Evolutionary conservation across 2,329 filamentous ascomycete genomes (phyloP).

Genomic region (Diaporthe vexans): DNA sequence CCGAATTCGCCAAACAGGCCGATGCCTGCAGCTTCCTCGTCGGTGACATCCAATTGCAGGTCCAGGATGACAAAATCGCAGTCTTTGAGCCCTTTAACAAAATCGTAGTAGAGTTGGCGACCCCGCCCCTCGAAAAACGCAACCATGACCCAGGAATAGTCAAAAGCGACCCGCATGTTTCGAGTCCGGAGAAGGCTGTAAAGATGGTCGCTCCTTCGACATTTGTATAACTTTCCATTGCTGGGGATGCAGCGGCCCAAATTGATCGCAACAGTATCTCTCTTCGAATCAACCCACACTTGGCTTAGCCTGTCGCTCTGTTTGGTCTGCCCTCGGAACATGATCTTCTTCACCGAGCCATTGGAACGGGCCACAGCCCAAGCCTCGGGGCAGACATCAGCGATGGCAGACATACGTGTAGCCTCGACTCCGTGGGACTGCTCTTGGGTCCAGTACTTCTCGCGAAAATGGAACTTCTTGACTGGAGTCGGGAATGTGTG

Average conservation of each 20-base stretch:
- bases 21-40: not conserved
- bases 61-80: not conserved
- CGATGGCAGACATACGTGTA: not conserved
- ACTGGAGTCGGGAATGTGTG: not conserved
- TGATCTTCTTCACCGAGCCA: not conserved
- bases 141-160: not conserved
- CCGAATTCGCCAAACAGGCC: not conserved
- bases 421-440: not conserved
- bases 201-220: not conserved
- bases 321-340: not conserved
- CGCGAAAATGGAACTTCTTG: not conserved
- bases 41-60: not conserved
- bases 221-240: not conserved
- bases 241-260: not conserved
- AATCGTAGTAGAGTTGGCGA: not conserved
- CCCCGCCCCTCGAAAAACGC: not conserved
- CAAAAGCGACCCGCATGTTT: not conserved
- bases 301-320: not conserved
- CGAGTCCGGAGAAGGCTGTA: not conserved
- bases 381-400: constrained; percentile 2
- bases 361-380: not conserved
- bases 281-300: not conserved
- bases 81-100: not conserved
- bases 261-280: not conserved
- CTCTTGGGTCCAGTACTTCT: not conserved